phyloP scores from a whole-genome alignment of 108 stramenopile genomes.

The Pelagomonas calceolata region DNA sequence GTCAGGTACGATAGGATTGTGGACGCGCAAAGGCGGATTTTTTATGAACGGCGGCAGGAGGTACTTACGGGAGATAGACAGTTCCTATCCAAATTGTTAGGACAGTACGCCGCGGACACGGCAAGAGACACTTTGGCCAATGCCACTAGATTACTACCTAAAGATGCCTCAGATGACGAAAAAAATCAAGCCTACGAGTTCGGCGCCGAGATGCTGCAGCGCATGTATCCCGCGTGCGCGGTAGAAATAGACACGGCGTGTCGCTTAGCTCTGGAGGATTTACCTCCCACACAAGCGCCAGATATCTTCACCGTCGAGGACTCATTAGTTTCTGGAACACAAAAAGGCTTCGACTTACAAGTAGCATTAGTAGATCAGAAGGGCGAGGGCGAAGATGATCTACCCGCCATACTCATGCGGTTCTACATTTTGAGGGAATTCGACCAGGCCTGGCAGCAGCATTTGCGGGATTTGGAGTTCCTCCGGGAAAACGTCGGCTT shows the following conservation, averaged over 20 bases:
- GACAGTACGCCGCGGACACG: not conserved
- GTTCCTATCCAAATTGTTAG: not conserved
- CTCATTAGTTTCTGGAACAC: not conserved
- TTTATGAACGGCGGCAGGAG: slow-evolving; percentile 53
- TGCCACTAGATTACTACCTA: not conserved
- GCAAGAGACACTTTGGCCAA: not conserved
- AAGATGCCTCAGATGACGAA: not conserved
- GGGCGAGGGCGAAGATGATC: not conserved
- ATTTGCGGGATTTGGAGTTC: not conserved
- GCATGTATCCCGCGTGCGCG: not conserved
- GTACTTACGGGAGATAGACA: slow-evolving; percentile 19
- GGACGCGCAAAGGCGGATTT: slow-evolving; percentile 58
- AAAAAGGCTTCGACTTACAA: not conserved
- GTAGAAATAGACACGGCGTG: not conserved
- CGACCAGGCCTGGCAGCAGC: not conserved
- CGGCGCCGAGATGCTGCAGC: not conserved
- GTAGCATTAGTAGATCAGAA: not conserved
- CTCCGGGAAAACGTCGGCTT: not conserved
- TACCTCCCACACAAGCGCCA: too few relatives aligned
- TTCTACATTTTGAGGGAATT: not conserved
- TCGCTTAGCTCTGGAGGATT: too few relatives aligned
- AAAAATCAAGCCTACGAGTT: not conserved
- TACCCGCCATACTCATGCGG: not conserved
- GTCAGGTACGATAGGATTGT: slow-evolving; percentile 68
- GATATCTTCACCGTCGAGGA: not conserved